Conservation (phyloP, 1,139 yeast genomes). For the Wickerhamiella pararugosa region DNA sequence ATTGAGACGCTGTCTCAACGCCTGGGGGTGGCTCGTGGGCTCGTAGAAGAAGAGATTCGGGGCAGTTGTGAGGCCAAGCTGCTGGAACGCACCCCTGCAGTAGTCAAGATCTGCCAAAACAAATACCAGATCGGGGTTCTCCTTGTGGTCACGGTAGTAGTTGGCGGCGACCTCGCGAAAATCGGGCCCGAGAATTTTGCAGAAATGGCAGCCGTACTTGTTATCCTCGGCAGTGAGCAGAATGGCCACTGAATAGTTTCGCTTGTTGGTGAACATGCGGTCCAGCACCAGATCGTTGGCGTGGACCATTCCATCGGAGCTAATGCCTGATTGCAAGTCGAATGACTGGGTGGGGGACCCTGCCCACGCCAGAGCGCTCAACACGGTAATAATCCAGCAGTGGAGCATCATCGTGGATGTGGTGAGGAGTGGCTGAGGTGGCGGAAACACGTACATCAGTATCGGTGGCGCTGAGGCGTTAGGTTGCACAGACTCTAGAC, state of each 20-base stretch:
- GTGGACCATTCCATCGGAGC: constrained; percentile 27
- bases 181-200: constrained; percentile 57
- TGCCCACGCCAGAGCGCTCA: not conserved
- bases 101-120: constrained; percentile 59
- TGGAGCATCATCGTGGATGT: not conserved
- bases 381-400: not conserved
- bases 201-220: constrained; percentile 61
- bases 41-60: constrained; percentile 60
- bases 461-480: not conserved
- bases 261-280: constrained; percentile 44
- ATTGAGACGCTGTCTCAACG: constrained; percentile 17
- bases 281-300: constrained; percentile 51
- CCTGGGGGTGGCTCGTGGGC: constrained; percentile 33
- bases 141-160: constrained; percentile 38
- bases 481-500: not conserved
- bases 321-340: constrained; percentile 6
- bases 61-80: constrained; percentile 45
- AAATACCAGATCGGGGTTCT: constrained; percentile 40
- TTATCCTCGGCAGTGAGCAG: constrained; percentile 62
- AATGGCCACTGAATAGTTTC: constrained; percentile 53
- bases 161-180: constrained; percentile 47
- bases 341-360: constrained; percentile 1
- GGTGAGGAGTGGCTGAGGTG: too few relatives aligned
- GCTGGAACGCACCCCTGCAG: constrained; percentile 39
- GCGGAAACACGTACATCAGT: not conserved